These are phyloP conservation scores for Solanum bulbocastanum DNA, from an alignment of 257 asterid species.

Conservation along the genomic window DNA sequence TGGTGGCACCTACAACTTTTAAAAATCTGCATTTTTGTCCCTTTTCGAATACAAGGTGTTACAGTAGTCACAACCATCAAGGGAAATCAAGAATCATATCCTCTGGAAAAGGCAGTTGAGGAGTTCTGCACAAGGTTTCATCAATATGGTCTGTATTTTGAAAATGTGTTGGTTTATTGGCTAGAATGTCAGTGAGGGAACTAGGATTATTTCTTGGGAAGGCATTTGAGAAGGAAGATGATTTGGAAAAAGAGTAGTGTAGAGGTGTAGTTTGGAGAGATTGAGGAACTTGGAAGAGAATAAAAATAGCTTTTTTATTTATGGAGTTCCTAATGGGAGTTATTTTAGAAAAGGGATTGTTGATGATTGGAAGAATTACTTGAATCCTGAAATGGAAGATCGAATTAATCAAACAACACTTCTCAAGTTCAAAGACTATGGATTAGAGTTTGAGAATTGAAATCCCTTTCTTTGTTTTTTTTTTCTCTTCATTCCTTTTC, in stretches of 20 bases:
- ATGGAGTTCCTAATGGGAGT: conserved; percentile 16
- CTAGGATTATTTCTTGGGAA: conserved; percentile 21
- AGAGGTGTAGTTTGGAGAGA: conserved; percentile 30
- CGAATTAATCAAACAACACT: conserved; percentile 1
- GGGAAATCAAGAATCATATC: conserved; percentile 15
- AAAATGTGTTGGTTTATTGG: conserved; percentile 24
- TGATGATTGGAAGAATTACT: conserved; percentile 23
- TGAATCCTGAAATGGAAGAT: conserved; percentile 22
- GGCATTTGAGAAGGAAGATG: conserved; percentile 11
- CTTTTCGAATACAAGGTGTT: no score
- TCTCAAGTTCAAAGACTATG: conserved; percentile 8
- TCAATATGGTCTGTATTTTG: conserved; percentile 22
- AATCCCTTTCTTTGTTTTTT: neutral
- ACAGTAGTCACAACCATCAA: neutral
- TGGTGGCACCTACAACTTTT: no score
- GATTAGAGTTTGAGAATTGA: conserved; percentile 10
- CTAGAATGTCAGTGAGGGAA: conserved; percentile 9
- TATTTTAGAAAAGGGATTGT: conserved; percentile 21
- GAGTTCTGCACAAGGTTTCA: conserved; percentile 23
- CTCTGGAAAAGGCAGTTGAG: conserved; percentile 16
- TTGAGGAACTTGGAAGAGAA: conserved; percentile 27
- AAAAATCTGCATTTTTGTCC: no score
- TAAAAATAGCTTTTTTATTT: conserved; percentile 7
- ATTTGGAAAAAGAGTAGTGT: conserved; percentile 7
- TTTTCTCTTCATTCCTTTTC: neutral